Evolutionary conservation across 2,329 filamentous ascomycete genomes (phyloP), one percentile per base, ranked within the genome.

Genomic region (Fusarium cicatricum): DNA sequence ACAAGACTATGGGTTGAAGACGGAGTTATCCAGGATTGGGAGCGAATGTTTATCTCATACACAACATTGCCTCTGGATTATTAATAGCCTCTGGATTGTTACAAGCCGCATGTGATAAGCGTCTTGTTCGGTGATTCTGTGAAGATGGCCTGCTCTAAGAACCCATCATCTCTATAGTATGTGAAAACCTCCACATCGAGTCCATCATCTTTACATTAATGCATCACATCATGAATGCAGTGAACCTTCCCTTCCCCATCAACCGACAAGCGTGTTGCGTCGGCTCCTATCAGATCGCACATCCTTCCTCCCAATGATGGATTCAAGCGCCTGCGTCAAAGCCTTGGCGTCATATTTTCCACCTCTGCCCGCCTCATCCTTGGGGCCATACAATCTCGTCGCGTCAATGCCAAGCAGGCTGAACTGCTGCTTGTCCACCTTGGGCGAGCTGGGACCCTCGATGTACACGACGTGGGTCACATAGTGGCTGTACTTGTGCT

Each of bases 381-480:
- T 86, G 31, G 88, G 83, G 2, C 92, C 92, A 71, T 95, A 94
- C 1, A 96, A 78, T 50, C 87, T 82, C 12, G 96, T 83, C 14
- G 87, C 87, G 67, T 92, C 89, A 34, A 98, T 91, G 0, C 92
- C 92, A 60, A 92, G 72, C 15, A 76, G 74, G 3, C 76, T 76
- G 37, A 97, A 78, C 49, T 81, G 82, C 6, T 82, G 82, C 43
- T 81, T 85, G 65, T 96, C 86, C 1, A 97, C 88, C 4, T 72
- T 77, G 0, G 93, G 93, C 17, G 88, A 87, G 0, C 83, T 84
- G 0, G 85, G 82, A 0, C 87, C 88, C 36, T 93, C 90, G 0
- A 97, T 76, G 69, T 96, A 90, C 7, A 97, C 81, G 12, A 97
- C 73, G 71, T 97, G 93, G 7, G 90, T 96, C 4, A 97, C 88